These are phyloP conservation scores for Alliaria petiolata DNA, from an alignment of 345 rosid genomes.

Conservation along the genomic window DNA sequence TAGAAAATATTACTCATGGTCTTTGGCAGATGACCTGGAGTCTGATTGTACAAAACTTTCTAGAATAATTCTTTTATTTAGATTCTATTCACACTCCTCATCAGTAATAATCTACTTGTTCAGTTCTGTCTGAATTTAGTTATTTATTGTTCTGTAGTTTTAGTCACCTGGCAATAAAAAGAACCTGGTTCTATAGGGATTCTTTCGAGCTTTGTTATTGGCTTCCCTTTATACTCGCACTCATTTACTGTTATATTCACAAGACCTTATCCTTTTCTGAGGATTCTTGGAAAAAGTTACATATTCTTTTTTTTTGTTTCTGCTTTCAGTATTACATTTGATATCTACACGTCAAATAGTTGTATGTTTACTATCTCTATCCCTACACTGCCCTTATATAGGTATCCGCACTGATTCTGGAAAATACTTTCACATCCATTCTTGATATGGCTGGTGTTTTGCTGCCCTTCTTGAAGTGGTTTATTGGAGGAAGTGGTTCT, in stretches of 20 bases:
- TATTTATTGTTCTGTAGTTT: not conserved
- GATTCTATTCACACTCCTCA: not conserved
- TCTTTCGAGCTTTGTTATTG: not conserved
- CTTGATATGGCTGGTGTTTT: slow-evolving; percentile 98
- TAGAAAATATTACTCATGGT: not conserved
- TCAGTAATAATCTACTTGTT: not conserved
- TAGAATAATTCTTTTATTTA: not conserved
- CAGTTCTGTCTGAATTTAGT: not conserved
- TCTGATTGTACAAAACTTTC: not conserved
- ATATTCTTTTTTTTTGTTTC: not conserved
- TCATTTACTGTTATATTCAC: not conserved
- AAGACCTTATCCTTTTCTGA: not conserved
- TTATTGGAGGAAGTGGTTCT: slow-evolving; percentile 80
- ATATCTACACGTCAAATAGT: not conserved
- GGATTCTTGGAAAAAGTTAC: not conserved
- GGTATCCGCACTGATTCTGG: slow-evolving; percentile 85
- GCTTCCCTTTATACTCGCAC: not conserved
- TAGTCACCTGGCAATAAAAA: not conserved
- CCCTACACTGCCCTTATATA: slow-evolving; percentile 42
- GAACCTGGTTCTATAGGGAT: not conserved
- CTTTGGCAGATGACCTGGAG: not conserved
- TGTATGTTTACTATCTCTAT: slow-evolving; percentile 24
- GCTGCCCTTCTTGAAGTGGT: slow-evolving; percentile 90
- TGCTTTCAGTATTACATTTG: not conserved
- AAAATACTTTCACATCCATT: slow-evolving; percentile 96